A percentile compares a stretch with the other conserved stretches of the same genome.
These are phyloP conservation scores for Leccinum olivaceopallidum DNA, from an alignment of 768 basidiomycete species.

Conservation along the genomic window DNA sequence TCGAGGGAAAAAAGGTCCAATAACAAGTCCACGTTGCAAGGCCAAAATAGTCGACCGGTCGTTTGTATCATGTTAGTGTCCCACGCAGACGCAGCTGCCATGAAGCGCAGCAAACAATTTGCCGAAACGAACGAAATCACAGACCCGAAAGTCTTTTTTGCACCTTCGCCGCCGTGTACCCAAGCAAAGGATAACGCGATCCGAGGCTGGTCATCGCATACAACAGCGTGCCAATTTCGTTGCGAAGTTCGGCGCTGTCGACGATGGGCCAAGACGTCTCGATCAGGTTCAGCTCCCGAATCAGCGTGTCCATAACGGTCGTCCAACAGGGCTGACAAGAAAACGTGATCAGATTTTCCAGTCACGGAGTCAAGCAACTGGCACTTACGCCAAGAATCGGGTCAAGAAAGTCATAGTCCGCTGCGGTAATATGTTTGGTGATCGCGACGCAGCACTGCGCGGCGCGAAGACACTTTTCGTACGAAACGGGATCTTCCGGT, in stretches of 20 bases:
- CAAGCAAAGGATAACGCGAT: slow-evolving; percentile 16
- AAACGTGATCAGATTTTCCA: slow-evolving; percentile 6
- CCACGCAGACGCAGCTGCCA: background rate
- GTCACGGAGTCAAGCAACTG: slow-evolving; percentile 1
- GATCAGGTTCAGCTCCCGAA: slow-evolving; percentile 63
- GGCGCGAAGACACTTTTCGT: slow-evolving; percentile 66
- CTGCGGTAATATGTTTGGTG: slow-evolving; percentile 60
- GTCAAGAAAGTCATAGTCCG: slow-evolving; percentile 73
- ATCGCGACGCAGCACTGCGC: slow-evolving; percentile 60
- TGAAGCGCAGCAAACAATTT: background rate
- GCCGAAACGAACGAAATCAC: too few species aligned
- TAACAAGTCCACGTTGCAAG: slow-evolving; percentile 14
- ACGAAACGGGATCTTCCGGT: slow-evolving; percentile 56
- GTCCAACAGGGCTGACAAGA: slow-evolving; percentile 67
- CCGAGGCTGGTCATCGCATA: slow-evolving; percentile 66
- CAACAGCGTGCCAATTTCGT: slow-evolving; percentile 59
- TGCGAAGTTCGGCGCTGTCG: slow-evolving; percentile 57
- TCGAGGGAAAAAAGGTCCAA: slow-evolving; percentile 7
- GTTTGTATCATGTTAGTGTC: background rate
- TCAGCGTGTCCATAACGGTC: slow-evolving; percentile 62
- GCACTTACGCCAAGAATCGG: slow-evolving; percentile 70
- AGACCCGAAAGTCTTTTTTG: too few species aligned
- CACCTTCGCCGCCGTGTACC: too few species aligned
- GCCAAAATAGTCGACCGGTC: background rate
- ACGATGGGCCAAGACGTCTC: slow-evolving; percentile 65